Conservation (phyloP, 768 basidiomycete species). For the Dacryopinax spathularia region DNA sequence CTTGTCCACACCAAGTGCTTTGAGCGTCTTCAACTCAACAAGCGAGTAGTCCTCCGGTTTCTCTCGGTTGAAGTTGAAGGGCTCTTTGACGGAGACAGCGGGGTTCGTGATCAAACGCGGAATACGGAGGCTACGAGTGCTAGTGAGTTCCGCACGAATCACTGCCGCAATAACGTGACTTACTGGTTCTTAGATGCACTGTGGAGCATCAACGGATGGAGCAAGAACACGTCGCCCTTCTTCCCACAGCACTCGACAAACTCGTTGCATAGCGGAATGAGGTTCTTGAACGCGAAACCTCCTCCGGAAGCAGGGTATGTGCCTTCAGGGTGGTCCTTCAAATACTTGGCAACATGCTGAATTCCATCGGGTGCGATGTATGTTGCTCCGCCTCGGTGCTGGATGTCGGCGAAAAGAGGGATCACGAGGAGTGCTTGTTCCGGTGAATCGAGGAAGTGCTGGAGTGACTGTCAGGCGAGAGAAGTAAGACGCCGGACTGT, state of each 20-base stretch:
- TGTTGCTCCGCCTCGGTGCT: slow-evolving; percentile 41
- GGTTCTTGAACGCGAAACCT: slow-evolving; percentile 34
- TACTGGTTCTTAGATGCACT: slow-evolving; percentile 15
- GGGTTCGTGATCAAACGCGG: slow-evolving; percentile 54
- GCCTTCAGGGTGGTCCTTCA: slow-evolving; percentile 16
- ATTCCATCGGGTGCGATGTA: slow-evolving; percentile 47
- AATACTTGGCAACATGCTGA: slow-evolving; percentile 13
- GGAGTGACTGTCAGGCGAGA: slow-evolving; percentile 3
- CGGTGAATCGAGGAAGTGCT: slow-evolving; percentile 43
- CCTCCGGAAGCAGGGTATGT: slow-evolving; percentile 7
- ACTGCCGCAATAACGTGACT: slow-evolving; percentile 50
- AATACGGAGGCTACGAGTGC: slow-evolving; percentile 37
- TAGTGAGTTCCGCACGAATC: slow-evolving; percentile 51
- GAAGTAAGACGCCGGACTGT: background rate
- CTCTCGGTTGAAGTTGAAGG: slow-evolving; percentile 38
- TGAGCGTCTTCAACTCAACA: slow-evolving; percentile 46
- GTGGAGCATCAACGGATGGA: background rate
- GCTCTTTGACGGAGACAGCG: slow-evolving; percentile 39
- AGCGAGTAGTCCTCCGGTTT: slow-evolving; percentile 31
- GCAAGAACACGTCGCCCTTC: background rate
- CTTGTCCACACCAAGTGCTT: slow-evolving; percentile 35
- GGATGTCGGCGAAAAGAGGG: slow-evolving; percentile 45
- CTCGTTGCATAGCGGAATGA: slow-evolving; percentile 17
- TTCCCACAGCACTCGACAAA: slow-evolving; percentile 12
- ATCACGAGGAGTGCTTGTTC: slow-evolving; percentile 52